Conservation (phyloP, 1,139 yeast genomes). For the Taphrina sp. region DNA sequence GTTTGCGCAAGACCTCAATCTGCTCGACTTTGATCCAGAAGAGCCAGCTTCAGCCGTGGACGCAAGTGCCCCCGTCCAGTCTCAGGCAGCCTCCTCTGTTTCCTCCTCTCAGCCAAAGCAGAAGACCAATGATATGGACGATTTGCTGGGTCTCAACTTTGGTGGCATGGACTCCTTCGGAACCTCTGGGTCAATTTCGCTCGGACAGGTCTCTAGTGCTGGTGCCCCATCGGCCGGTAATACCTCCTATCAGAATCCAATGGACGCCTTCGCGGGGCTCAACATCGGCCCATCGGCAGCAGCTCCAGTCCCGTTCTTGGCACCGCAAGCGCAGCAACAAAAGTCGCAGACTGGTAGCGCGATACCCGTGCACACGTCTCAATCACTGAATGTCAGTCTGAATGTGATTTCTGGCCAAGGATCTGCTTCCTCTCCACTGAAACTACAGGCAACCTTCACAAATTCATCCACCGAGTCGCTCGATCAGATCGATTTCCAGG, state of each 20-base stretch:
- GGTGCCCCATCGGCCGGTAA: neutral
- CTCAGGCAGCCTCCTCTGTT: neutral
- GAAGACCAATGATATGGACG: constrained; percentile 27
- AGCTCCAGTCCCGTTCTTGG: neutral
- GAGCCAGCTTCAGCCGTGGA: constrained; percentile 14
- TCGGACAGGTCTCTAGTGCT: constrained; percentile 9
- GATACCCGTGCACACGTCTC: constrained; percentile 4
- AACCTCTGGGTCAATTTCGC: constrained; percentile 23
- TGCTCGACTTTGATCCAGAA: constrained; percentile 30
- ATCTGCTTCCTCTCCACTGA: constrained; percentile 25
- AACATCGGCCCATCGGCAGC: neutral
- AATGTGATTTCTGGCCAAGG: constrained; percentile 11
- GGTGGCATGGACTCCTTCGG: constrained; percentile 29
- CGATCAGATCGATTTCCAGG: constrained; percentile 60
- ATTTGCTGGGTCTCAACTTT: constrained; percentile 26
- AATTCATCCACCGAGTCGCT: constrained; percentile 48
- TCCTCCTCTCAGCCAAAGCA: constrained; percentile 4
- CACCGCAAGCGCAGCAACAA: neutral
- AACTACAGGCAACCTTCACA: constrained; percentile 43
- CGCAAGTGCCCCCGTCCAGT: constrained; percentile 2
- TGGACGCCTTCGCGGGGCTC: constrained; percentile 27
- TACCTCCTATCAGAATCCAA: constrained; percentile 1
- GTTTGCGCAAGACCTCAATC: constrained; percentile 24
- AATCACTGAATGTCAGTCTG: constrained; percentile 8
- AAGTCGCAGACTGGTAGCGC: neutral